These are phyloP conservation scores for Stemphylium vesicarium DNA, from an alignment of 2,329 filamentous ascomycete genomes.

Conservation along the genomic window DNA sequence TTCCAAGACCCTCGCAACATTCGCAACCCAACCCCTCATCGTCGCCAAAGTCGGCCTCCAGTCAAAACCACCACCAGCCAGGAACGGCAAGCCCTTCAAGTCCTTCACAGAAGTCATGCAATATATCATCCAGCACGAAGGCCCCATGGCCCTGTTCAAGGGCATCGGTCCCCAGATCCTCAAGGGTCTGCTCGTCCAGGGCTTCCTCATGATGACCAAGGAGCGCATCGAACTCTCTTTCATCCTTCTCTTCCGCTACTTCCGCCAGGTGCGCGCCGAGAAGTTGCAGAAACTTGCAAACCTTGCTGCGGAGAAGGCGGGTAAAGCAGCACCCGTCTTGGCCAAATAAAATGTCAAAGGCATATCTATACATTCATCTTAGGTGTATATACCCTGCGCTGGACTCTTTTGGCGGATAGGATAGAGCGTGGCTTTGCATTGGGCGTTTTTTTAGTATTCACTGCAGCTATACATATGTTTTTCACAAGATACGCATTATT, in stretches of 20 bases:
- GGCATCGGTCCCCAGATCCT: slow-evolving; percentile 92
- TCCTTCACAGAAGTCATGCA: slow-evolving; percentile 93
- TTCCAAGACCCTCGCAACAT: slow-evolving; percentile 90
- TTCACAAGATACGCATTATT: background rate
- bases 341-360: slow-evolving; percentile 30
- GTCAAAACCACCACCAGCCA: slow-evolving; percentile 83
- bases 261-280: slow-evolving; percentile 72
- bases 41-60: slow-evolving; percentile 97
- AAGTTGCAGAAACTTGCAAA: slow-evolving; percentile 72
- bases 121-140: slow-evolving; percentile 91
- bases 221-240: slow-evolving; percentile 92
- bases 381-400: slow-evolving; percentile 8
- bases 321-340: slow-evolving; percentile 40
- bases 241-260: slow-evolving; percentile 81
- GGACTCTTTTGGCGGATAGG: background rate
- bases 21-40: slow-evolving; percentile 92
- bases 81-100: slow-evolving; percentile 90
- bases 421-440: background rate
- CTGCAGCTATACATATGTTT: background rate
- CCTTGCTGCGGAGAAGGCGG: slow-evolving; percentile 64
- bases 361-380: slow-evolving; percentile 9
- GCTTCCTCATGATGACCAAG: slow-evolving; percentile 98
- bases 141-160: slow-evolving; percentile 85
- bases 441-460: background rate
- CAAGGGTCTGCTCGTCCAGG: slow-evolving; percentile 92